Evolutionary conservation across 73 alveolate genomes (phyloP).

Genomic region (Paramecium biaurelia): DNA sequence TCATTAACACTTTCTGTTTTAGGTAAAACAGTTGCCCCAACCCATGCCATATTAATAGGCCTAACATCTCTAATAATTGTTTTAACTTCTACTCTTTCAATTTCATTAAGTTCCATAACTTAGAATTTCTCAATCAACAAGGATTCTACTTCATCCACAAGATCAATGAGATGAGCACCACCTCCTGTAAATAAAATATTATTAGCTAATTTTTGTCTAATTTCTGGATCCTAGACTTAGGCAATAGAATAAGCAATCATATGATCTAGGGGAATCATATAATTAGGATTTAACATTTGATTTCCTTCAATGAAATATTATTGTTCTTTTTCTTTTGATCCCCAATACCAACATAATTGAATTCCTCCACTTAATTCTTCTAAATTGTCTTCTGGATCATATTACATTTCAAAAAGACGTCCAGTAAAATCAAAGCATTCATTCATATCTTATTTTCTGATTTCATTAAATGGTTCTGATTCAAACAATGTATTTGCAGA

Average conservation of each 20-base stretch:
- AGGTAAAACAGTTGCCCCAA: constrained; percentile 66
- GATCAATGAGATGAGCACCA: constrained; percentile 42
- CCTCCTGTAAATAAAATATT: constrained; percentile 61
- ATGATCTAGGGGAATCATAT: constrained; percentile 52
- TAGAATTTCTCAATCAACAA: constrained; percentile 44
- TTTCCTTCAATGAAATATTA: background rate
- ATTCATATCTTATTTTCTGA: constrained; percentile 33
- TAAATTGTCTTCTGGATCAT: constrained; percentile 64
- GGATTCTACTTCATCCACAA: constrained; percentile 57
- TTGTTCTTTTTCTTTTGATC: constrained; percentile 20
- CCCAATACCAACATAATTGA: constrained; percentile 41
- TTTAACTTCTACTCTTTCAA: constrained; percentile 65
- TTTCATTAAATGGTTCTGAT: constrained; percentile 46
- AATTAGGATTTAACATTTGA: constrained; percentile 43
- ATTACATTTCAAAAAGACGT: constrained; percentile 40
- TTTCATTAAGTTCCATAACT: constrained; percentile 13
- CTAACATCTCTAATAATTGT: constrained; percentile 43
- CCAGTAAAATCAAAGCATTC: constrained; percentile 55
- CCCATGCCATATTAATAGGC: constrained; percentile 59
- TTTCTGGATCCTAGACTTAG: constrained; percentile 58
- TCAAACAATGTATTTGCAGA: constrained; percentile 45
- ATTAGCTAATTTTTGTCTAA: constrained; percentile 58
- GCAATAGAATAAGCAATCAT: constrained; percentile 58
- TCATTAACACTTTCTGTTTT: constrained; percentile 53
- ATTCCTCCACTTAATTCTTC: constrained; percentile 62